Evolutionary conservation across 192 early-diverging fungal genomes (phyloP).

Genomic region (Entomortierella lignicola): DNA sequence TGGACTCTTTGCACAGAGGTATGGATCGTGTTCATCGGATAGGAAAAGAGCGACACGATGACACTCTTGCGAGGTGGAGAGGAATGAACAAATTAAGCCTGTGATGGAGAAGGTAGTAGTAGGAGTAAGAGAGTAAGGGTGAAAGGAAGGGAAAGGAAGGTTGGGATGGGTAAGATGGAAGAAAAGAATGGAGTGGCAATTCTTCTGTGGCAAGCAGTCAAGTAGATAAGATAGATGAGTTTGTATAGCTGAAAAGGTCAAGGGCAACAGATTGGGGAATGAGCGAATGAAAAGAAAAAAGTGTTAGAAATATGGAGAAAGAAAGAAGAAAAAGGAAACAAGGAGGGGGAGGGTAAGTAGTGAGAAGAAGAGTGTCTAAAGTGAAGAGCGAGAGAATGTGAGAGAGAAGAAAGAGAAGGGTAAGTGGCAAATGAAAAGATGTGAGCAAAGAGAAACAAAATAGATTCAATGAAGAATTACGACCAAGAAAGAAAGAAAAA

Average conservation of each 20-base stretch:
- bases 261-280: neutral
- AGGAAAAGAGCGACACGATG: conserved; percentile 5
- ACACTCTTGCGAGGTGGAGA: neutral
- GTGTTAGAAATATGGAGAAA: neutral
- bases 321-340: neutral
- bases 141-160: neutral
- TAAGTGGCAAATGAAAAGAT: neutral
- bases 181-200: neutral
- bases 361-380: neutral
- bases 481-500: neutral
- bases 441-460: too few relatives aligned
- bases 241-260: neutral
- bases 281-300: neutral
- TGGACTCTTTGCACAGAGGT: conserved; percentile 8
- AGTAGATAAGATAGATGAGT: neutral
- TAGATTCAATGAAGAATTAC: neutral
- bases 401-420: neutral
- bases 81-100: neutral
- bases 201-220: neutral
- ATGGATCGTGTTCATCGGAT: conserved; percentile 35
- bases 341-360: neutral
- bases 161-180: neutral
- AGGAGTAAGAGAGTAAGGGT: neutral
- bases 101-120: neutral
- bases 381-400: neutral